phyloP scores from a whole-genome alignment of 2,329 filamentous ascomycete species.

The Aspergillus arachidicola region DNA sequence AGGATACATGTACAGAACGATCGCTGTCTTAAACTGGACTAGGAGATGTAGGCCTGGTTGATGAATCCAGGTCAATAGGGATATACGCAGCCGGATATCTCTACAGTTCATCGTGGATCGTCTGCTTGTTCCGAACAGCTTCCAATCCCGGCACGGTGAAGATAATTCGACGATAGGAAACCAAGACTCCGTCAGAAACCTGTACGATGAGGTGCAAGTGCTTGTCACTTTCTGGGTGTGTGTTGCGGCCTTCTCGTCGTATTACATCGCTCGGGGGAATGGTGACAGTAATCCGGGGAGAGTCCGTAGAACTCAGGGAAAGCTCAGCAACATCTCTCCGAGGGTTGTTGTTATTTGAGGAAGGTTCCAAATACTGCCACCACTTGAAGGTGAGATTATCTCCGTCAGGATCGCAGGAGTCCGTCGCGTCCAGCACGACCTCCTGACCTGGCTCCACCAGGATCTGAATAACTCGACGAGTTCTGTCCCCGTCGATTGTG shows the following conservation, averaged over 20 bases:
- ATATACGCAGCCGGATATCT: background rate
- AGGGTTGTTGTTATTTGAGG: background rate
- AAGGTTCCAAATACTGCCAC: background rate
- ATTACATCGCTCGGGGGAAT: background rate
- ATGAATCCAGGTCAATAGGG: background rate
- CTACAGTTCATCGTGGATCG: background rate
- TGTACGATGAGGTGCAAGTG: background rate
- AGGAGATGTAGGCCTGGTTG: fast-evolving
- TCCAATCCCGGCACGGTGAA: background rate
- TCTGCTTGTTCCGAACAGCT: background rate
- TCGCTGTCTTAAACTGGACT: background rate
- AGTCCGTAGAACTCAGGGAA: background rate
- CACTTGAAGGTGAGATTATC: background rate
- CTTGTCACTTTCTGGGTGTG: background rate
- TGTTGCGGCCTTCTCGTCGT: background rate
- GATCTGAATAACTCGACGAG: background rate
- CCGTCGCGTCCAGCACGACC: background rate
- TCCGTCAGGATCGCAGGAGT: background rate
- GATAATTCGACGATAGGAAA: background rate
- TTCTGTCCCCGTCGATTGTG: background rate
- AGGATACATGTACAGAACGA: background rate
- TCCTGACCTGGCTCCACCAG: background rate
- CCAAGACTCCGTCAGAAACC: background rate
- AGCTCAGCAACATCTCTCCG: background rate
- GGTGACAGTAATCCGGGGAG: background rate